A percentile compares a stretch with the other conserved stretches of the same genome.
These are phyloP conservation scores for Vachellia collinsii DNA, from an alignment of 306 rosid species.

Conservation along the genomic window DNA sequence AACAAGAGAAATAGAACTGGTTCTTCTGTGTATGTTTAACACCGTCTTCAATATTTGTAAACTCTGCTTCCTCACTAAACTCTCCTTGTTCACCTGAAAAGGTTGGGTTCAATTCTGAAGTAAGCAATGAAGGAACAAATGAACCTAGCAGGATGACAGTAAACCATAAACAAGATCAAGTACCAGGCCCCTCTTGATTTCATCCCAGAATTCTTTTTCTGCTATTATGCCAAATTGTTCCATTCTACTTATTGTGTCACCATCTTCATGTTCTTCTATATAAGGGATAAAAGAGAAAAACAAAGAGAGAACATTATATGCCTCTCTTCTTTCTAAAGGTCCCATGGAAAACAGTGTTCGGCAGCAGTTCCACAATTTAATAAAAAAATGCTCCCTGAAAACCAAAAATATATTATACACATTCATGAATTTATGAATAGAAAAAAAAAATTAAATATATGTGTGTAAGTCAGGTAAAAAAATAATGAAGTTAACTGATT, in stretches of 20 bases:
- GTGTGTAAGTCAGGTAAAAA: conserved; percentile 29
- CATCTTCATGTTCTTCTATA: conserved; percentile 54
- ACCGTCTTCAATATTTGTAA: too few species aligned
- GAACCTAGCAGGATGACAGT: conserved; percentile 30
- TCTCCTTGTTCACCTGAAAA: conserved; percentile 83
- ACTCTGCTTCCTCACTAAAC: conserved; percentile 86
- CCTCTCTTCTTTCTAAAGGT: conserved; percentile 84
- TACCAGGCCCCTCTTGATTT: conserved; percentile 86
- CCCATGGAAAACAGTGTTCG: conserved; percentile 72
- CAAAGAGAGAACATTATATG: conserved; percentile 74
- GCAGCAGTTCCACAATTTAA: conserved; percentile 86
- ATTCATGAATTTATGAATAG: conserved; percentile 35
- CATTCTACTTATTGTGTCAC: conserved; percentile 36
- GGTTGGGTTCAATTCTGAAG: conserved; percentile 34
- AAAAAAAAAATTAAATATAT: not conserved
- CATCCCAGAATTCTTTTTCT: conserved; percentile 80
- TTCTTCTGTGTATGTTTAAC: conserved; percentile 45
- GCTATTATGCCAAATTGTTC: conserved; percentile 67
- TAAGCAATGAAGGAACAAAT: conserved; percentile 32
- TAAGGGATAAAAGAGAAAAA: conserved; percentile 64
- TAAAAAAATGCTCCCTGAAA: conserved; percentile 69
- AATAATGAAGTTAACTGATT: conserved; percentile 35
- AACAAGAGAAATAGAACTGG: conserved; percentile 41
- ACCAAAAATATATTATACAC: conserved; percentile 40
- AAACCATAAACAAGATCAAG: conserved; percentile 29